A percentile compares a stretch with the other conserved stretches of the same genome.
Conservation (phyloP, 2,329 filamentous ascomycete species). For the Colletotrichum sublineola region DNA sequence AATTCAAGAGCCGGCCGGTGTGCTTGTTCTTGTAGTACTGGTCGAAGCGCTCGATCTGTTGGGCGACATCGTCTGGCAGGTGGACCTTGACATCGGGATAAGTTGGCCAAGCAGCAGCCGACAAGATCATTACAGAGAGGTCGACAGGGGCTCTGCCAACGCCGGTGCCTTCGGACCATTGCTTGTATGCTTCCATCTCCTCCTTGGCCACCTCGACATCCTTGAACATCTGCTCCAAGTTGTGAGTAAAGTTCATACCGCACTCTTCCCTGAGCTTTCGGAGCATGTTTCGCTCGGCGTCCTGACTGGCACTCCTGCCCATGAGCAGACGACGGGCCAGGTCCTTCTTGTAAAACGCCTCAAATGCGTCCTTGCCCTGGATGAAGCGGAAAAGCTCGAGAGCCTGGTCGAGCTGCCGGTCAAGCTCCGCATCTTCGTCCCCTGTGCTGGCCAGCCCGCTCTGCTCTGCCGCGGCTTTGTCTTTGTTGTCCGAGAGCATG, state of each 20-base stretch:
- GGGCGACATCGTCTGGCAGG: constrained; percentile 80
- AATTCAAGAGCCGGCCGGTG: constrained; percentile 85
- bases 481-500: constrained; percentile 72
- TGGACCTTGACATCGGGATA: constrained; percentile 82
- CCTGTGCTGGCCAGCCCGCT: constrained; percentile 76
- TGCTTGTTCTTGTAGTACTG: constrained; percentile 90
- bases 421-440: constrained; percentile 93
- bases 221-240: constrained; percentile 99
- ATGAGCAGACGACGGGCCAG: constrained; percentile 90
- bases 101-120: constrained; percentile 90
- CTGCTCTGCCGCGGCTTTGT: constrained; percentile 69
- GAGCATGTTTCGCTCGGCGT: constrained; percentile 97
- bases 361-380: constrained; percentile 96
- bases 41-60: constrained; percentile 86
- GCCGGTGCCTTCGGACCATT: constrained; percentile 56
- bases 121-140: constrained; percentile 90
- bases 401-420: constrained; percentile 91
- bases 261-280: constrained; percentile 92
- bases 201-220: constrained; percentile 94
- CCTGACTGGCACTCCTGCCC: constrained; percentile 91
- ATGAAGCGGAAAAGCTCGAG: constrained; percentile 97
- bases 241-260: constrained; percentile 93
- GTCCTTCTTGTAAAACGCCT: constrained; percentile 99
- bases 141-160: constrained; percentile 69
- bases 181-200: constrained; percentile 91